phyloP scores from a whole-genome alignment of 805 yeast genomes.

The Metschnikowia borealis region DNA sequence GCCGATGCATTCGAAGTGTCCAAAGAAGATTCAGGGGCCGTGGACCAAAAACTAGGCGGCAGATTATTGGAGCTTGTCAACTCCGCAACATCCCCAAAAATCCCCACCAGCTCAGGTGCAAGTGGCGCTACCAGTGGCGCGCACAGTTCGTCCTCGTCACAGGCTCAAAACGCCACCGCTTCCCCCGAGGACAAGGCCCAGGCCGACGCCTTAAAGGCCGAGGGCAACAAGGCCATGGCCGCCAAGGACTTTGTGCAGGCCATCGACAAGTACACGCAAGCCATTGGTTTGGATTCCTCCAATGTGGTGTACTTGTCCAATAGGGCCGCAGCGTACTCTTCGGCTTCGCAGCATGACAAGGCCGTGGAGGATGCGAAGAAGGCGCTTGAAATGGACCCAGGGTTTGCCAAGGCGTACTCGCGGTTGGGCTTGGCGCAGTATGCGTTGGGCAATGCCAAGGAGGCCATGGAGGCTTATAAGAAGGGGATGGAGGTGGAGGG shows the following conservation, averaged over 20 bases:
- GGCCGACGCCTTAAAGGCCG: constrained; percentile 82
- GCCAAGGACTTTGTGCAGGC: constrained; percentile 67
- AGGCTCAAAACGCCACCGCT: constrained; percentile 32
- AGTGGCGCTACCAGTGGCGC: neutral
- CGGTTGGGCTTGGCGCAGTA: constrained; percentile 91
- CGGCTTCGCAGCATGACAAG: constrained; percentile 63
- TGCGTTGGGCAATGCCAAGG: constrained; percentile 91
- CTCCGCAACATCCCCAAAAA: no score
- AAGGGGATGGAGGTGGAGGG: constrained; percentile 87
- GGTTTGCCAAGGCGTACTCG: constrained; percentile 88
- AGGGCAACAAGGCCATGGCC: constrained; percentile 91
- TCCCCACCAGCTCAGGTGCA: no score
- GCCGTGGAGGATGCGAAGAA: constrained; percentile 82
- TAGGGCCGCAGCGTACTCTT: constrained; percentile 95
- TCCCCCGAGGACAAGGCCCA: constrained; percentile 56
- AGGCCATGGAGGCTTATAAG: constrained; percentile 85
- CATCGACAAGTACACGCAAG: constrained; percentile 72
- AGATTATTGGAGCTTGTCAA: constrained; percentile 44
- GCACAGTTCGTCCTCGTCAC: constrained; percentile 17
- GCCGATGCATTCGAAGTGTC: constrained; percentile 78
- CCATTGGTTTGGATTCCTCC: constrained; percentile 62
- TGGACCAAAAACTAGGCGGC: constrained; percentile 42
- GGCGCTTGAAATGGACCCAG: constrained; percentile 75
- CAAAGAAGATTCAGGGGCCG: constrained; percentile 36
- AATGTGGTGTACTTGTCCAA: constrained; percentile 87